phyloP scores from a whole-genome alignment of 768 basidiomycete genomes.

The Tricholoma sp. region DNA sequence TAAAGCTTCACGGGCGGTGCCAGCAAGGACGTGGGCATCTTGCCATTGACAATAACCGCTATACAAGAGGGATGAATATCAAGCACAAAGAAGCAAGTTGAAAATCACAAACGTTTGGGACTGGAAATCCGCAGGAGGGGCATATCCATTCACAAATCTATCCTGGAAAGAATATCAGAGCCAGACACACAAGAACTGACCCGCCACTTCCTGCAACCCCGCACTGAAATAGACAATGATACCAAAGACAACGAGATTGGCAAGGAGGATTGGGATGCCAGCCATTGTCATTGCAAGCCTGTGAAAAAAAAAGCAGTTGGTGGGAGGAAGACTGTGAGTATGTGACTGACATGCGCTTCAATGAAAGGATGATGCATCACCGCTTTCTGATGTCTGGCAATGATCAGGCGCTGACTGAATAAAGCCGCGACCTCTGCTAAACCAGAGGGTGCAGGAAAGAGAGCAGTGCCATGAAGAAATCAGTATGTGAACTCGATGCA shows the following conservation, averaged over 20 bases:
- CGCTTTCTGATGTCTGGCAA: constrained; percentile 50
- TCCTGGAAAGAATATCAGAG: constrained; percentile 17
- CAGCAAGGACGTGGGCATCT: constrained; percentile 70
- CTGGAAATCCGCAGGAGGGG: constrained; percentile 39
- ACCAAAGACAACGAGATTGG: constrained; percentile 39
- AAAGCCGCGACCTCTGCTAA: constrained; percentile 65
- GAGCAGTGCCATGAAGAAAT: constrained; percentile 37
- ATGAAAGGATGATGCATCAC: constrained; percentile 60
- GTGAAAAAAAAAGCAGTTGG: background rate
- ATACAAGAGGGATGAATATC: background rate
- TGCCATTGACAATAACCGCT: constrained; percentile 80
- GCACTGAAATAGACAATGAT: constrained; percentile 61
- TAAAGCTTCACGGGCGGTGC: constrained; percentile 79
- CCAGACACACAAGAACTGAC: constrained; percentile 60
- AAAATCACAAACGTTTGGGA: constrained; percentile 37
- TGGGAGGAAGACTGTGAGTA: background rate
- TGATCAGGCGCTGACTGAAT: constrained; percentile 57
- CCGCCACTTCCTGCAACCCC: constrained; percentile 45
- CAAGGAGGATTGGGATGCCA: constrained; percentile 52
- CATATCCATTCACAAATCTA: constrained; percentile 35
- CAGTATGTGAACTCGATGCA: background rate
- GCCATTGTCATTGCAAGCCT: constrained; percentile 37
- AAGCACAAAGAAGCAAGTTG: background rate
- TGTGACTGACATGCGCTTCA: constrained; percentile 26
- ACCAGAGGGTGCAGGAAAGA: constrained; percentile 52